Evolutionary conservation across 1,284 basidiomycete genomes (phyloP).

Genomic region (Puccinia triticina): DNA sequence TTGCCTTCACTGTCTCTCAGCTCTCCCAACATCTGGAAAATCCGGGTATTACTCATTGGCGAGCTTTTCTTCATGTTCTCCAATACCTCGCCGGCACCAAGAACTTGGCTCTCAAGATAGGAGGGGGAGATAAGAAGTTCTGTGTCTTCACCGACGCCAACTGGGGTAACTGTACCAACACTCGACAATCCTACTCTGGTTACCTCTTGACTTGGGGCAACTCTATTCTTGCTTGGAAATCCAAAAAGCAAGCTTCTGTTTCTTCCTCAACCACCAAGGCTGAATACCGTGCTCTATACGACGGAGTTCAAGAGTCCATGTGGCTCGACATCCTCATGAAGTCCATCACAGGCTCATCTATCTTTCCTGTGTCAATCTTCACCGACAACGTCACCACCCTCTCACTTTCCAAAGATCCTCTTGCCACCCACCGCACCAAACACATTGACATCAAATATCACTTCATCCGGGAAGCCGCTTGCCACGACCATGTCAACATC

Average conservation of each 20-base stretch:
- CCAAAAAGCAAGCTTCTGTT: background rate
- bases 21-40: conserved; percentile 30
- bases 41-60: background rate
- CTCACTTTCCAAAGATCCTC: conserved; percentile 3
- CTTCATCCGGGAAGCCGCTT: background rate
- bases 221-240: background rate
- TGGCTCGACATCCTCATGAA: background rate
- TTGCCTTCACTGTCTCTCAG: background rate
- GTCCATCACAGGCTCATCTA: background rate
- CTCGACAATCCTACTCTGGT: background rate
- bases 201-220: background rate
- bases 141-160: background rate
- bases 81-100: background rate
- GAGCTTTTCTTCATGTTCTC: conserved; percentile 12
- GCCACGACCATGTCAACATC: background rate
- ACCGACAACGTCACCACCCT: background rate
- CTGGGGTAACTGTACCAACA: background rate
- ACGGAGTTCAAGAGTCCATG: background rate
- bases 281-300: conserved; percentile 9
- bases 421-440: background rate
- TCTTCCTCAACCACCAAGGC: background rate
- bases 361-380: background rate
- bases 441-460: conserved; percentile 27
- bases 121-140: background rate
- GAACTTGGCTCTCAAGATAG: background rate